Evolutionary conservation across 225 moss, liverwort and hornwort genomes (phyloP).

Genomic region (Rhytidiadelphus loreus): DNA sequence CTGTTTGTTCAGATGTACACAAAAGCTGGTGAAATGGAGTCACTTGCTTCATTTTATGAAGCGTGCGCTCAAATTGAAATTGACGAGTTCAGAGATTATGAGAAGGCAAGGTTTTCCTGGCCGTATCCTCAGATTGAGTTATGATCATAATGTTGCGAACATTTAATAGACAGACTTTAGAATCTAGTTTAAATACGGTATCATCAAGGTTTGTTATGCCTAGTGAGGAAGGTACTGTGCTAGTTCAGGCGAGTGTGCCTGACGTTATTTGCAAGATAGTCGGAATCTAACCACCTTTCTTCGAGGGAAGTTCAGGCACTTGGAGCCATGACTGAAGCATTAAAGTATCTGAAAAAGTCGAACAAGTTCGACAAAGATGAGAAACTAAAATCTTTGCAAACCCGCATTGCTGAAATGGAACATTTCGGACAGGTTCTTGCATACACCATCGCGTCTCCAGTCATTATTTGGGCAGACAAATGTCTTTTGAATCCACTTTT

Average conservation of each 20-base stretch:
- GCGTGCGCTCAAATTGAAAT: conserved; percentile 88
- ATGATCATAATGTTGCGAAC: neutral
- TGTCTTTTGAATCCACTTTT: neutral
- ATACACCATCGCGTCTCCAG: neutral
- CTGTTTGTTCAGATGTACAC: conserved; percentile 63
- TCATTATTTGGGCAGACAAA: neutral
- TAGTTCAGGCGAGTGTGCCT: neutral
- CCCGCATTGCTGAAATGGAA: conserved; percentile 63
- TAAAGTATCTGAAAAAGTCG: conserved; percentile 56
- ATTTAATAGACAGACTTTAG: neutral
- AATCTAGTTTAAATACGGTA: neutral
- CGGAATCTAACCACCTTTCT: neutral
- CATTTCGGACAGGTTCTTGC: conserved; percentile 58
- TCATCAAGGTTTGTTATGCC: neutral
- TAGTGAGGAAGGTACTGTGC: neutral
- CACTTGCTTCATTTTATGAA: conserved; percentile 84
- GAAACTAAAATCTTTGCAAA: conserved; percentile 40
- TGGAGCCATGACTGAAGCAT: conserved; percentile 77
- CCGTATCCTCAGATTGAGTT: neutral
- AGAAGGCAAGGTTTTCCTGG: conserved; percentile 36
- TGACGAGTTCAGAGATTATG: conserved; percentile 79
- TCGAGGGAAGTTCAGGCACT: conserved; percentile 41
- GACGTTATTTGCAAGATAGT: neutral
- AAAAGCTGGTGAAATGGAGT: conserved; percentile 86
- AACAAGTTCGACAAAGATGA: conserved; percentile 41